Percentiles rank a stretch among this genome's conserved stretches.
These are phyloP conservation scores for Silene latifolia DNA, from an alignment of 148 eudicot species.

Conservation along the genomic window DNA sequence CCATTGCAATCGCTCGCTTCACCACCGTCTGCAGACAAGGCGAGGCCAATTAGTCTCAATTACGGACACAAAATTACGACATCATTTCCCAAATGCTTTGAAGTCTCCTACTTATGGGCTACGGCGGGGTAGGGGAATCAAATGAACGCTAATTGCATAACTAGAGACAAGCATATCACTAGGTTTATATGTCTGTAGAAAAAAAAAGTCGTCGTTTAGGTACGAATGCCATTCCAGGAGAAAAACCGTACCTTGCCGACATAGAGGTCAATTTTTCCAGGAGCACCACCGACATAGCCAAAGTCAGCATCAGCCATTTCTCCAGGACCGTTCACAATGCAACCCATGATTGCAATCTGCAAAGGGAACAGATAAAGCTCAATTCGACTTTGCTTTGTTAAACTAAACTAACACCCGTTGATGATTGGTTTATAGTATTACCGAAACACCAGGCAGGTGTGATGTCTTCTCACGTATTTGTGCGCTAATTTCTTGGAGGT, in stretches of 20 bases:
- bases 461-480: constrained; percentile 90
- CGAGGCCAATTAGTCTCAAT: background rate
- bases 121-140: no score
- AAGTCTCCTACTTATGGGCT: no score
- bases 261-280: constrained; percentile 95
- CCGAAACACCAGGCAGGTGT: constrained; percentile 99
- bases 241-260: constrained; percentile 72
- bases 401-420: background rate
- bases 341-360: constrained; percentile 99
- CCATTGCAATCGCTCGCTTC: constrained; percentile 84
- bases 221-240: background rate
- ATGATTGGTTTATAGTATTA: constrained; percentile 37
- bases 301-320: constrained; percentile 99
- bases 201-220: background rate
- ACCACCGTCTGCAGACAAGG: constrained; percentile 66
- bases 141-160: background rate
- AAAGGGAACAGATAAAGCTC: constrained; percentile 6
- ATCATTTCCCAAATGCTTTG: background rate
- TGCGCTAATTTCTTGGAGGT: constrained; percentile 96
- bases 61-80: background rate
- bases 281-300: constrained; percentile 98
- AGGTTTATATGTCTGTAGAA: background rate
- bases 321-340: constrained; percentile 99
- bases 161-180: background rate
- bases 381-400: no score